Base-by-base conservation (phyloP, 257 asterid genomes). In the Paulownia fortunei region DNA sequence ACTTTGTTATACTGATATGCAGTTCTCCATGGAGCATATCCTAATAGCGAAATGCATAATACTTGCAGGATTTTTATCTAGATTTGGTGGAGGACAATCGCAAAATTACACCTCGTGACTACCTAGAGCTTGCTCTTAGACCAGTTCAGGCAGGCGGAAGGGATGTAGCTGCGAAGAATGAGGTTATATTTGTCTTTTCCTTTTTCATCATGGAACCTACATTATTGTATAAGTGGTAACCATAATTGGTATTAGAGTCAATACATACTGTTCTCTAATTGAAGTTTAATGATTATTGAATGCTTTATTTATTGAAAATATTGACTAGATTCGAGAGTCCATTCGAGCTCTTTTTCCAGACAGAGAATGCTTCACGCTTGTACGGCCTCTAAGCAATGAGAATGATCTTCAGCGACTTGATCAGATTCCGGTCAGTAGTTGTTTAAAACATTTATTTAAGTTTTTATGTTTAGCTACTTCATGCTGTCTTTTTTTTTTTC, bases 331-430 rank as follows among this genome's bases (percentile, higher is more conserved):
- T 59, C 94, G 98, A 46, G 99, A 96, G 83, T 96, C 98, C 79
- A 93, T 96, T 82, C 97, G 97, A 80, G 99, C 99, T 80, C 97
- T 95, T 82, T 95, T 95, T 82, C 99, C 99, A 18, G 97, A 95
- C 83, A 88, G 99, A 81, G 99, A 95, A 79, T 95, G 99, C 87
- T 95, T 81, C 85, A 79, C 99, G n/a, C 98, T 95, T 77, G 98
- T 95, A 64, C 83, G 99, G 60, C 99, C 99, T 47, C 82, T 93
- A 78, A 93, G 90, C 88, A 79, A 90, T 26, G 99, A 95, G 83
- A 83, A 78, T 36, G 98, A 95, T 55, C 98, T 95, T 79, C 99
- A 91, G 80, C 90, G 96, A 54, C 89, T 94, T 27, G 97, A 95
- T 81, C 98, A 91, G 78, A 95, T 95, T 80, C 23, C 87, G 15